Evolutionary conservation across 75 land plant species (phyloP).

Genomic region (Sequoiadendron giganteum): DNA sequence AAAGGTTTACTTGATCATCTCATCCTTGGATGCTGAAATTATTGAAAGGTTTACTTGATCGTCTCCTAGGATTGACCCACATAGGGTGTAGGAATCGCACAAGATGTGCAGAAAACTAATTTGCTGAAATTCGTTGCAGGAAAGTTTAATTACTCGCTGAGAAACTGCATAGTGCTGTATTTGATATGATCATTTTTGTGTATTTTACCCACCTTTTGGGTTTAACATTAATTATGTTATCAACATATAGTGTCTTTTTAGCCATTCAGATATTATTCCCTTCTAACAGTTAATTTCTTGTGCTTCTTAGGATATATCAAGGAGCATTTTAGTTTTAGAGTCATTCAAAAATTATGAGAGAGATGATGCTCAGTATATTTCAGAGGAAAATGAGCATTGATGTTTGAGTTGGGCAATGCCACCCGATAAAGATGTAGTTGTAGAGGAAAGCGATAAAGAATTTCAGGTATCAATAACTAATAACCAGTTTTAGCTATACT

Average conservation of each 20-base stretch:
- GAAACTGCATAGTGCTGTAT: neutral
- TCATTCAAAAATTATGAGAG: slow-evolving; percentile 32
- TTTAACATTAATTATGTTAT: neutral
- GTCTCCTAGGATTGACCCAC: neutral
- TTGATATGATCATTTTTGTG: neutral
- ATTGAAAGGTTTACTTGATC: neutral
- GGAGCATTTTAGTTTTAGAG: slow-evolving; percentile 17
- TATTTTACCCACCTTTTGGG: neutral
- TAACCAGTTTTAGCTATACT: neutral
- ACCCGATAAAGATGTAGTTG: neutral
- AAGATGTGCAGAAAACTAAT: neutral
- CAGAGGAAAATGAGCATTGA: neutral
- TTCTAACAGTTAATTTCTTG: neutral
- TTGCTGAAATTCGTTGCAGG: neutral
- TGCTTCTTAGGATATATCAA: neutral
- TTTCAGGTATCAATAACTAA: slow-evolving; percentile 3
- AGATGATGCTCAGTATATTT: neutral
- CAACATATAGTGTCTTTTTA: neutral
- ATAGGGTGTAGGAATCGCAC: neutral
- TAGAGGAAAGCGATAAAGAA: neutral
- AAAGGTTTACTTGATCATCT: no score
- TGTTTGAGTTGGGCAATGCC: neutral
- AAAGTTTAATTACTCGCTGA: neutral
- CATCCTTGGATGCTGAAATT: neutral
- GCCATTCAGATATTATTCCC: neutral